Evolutionary conservation across 2,329 filamentous ascomycete species (phyloP), one percentile per base, ranked within the genome.

Genomic region (Claviceps sp.): DNA sequence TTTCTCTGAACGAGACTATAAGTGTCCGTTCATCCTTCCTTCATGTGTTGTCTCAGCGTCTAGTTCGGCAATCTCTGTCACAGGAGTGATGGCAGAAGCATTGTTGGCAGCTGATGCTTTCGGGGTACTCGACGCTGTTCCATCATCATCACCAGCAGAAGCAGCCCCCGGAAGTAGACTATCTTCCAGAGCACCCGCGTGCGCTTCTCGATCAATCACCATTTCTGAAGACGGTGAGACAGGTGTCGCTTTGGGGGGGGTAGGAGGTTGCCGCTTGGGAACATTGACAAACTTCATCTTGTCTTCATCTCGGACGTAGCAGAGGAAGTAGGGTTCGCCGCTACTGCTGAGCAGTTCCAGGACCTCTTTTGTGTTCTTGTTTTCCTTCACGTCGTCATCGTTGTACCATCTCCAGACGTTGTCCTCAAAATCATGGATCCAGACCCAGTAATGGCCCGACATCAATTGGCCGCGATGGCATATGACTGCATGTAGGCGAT

Each of bases 381-480:
- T 73, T 56, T 87, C 81, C 2, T 79, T 83, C 24, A 98, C 89
- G 16, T 76, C 77, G 51, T 85, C 84, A 62, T 98, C 93, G 64
- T 98, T 98, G 73, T 96, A 98, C 62, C 87, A 89, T 53, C 89
- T 84, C 90, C 93, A 98, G 20, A 90, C 73, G 43, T 80, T 78
- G 47, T 81, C 78, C 57, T 84, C 78, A 65, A 95, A 95, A 69
- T 97, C 93, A 62, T 83, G 87, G 57, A 98, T 94, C 77, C 90
- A 96, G 45, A 96, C 89, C 84, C 89, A 96, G 70, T 97, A 98
- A 67, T 98, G 93, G 0, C 93, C 93, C 46, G 84, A 84, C 45
- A 75, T 77, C 42, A 84, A 76, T 59, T 75, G 73, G 36, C 87
- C 87, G 20, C 85, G 83, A 65, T 98, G 93, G 60, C 95, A 91